phyloP scores from a whole-genome alignment of 2,329 filamentous ascomycete species.

The Phaeosphaeriaceae sp. region DNA sequence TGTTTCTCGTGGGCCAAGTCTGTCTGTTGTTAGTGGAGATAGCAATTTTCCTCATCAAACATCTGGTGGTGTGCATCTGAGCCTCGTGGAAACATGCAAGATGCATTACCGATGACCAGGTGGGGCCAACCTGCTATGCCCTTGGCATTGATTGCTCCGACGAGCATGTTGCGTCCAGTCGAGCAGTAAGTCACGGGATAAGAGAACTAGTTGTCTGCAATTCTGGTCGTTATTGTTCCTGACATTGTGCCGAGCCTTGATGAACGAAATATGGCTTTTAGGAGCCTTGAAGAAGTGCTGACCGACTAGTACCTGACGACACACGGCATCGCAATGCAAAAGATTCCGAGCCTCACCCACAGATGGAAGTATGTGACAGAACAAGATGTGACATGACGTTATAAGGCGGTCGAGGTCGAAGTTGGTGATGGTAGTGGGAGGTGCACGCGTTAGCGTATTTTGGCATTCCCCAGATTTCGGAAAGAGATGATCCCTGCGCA shows the following conservation, averaged over 20 bases:
- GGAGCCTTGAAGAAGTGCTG: no score
- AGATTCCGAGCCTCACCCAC: no score
- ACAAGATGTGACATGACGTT: not conserved
- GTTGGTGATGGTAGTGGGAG: not conserved
- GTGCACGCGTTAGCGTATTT: not conserved
- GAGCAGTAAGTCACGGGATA: no score
- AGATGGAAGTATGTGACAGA: not conserved
- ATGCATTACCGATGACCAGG: not conserved
- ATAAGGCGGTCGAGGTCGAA: not conserved
- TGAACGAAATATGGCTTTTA: no score
- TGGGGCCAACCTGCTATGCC: not conserved
- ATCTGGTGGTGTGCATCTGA: constrained; percentile 1
- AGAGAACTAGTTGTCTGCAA: no score
- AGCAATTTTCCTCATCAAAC: not conserved
- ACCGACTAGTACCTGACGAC: no score
- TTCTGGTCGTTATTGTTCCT: no score
- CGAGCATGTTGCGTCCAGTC: not conserved
- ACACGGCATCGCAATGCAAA: no score
- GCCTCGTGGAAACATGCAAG: not conserved
- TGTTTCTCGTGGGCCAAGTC: not conserved
- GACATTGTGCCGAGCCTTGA: no score
- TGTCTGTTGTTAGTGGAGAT: not conserved
- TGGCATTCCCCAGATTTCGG: not conserved
- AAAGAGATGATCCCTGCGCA: constrained; percentile 9
- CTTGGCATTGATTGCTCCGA: not conserved